Evolutionary conservation across 345 rosid species (phyloP).

Genomic region (Cardiospermum halicacabum): DNA sequence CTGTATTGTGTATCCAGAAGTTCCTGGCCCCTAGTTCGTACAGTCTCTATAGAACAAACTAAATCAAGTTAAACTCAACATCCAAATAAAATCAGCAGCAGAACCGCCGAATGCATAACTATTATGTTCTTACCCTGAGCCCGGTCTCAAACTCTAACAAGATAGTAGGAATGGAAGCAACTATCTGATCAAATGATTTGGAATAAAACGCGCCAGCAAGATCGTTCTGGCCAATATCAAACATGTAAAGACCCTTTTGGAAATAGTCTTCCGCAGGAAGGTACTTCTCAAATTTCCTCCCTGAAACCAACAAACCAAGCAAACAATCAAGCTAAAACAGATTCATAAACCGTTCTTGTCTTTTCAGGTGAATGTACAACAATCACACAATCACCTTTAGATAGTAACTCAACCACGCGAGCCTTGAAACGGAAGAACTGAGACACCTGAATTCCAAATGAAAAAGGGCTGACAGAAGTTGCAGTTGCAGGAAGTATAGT

Average conservation of each 20-base stretch:
- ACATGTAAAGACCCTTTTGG: slow-evolving; percentile 67
- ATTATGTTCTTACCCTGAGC: slow-evolving; percentile 42
- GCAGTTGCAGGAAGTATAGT: slow-evolving; percentile 72
- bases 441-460: slow-evolving; percentile 69
- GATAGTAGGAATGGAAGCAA: slow-evolving; percentile 66
- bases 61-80: not conserved
- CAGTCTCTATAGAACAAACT: slow-evolving; percentile 37
- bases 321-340: too few species aligned
- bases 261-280: slow-evolving; percentile 68
- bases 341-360: too few species aligned
- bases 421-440: slow-evolving; percentile 81
- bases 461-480: slow-evolving; percentile 70
- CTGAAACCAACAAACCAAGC: slow-evolving; percentile 31
- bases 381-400: slow-evolving; percentile 51
- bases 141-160: slow-evolving; percentile 71
- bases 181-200: slow-evolving; percentile 70
- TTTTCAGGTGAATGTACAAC: too few species aligned
- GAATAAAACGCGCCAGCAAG: slow-evolving; percentile 95
- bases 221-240: slow-evolving; percentile 96
- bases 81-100: not conserved
- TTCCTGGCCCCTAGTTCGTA: slow-evolving; percentile 85
- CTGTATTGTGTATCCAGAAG: slow-evolving; percentile 94
- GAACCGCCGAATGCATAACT: not conserved
- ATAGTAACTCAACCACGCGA: slow-evolving; percentile 52
- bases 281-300: slow-evolving; percentile 46